These are phyloP conservation scores for Eimeria falciformis DNA, from an alignment of 169 alveolate species.

Conservation along the genomic window DNA sequence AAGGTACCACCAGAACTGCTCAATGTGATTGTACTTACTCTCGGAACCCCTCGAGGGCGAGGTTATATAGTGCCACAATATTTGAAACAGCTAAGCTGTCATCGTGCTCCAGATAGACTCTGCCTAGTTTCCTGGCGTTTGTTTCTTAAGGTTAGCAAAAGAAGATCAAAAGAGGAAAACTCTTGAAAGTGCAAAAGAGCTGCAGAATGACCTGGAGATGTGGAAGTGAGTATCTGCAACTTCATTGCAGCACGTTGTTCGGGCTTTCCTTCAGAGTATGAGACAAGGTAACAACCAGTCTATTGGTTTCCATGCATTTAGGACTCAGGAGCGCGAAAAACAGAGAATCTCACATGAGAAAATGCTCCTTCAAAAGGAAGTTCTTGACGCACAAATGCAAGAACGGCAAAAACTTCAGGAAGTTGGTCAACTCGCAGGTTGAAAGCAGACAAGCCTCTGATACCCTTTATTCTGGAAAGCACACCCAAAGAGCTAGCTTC, in stretches of 20 bases:
- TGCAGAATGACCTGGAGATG: conserved; percentile 48
- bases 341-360: conserved; percentile 36
- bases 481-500: no score
- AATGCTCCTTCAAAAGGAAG: conserved; percentile 67
- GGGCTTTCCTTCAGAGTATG: neutral
- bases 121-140: no score
- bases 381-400: conserved; percentile 68
- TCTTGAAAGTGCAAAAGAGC: conserved; percentile 59
- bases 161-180: conserved; percentile 30
- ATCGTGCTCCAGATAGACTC: neutral
- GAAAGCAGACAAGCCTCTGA: no score
- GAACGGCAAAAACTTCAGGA: conserved; percentile 59
- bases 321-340: conserved; percentile 58
- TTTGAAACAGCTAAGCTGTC: neutral
- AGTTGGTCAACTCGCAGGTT: no score
- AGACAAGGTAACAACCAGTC: neutral
- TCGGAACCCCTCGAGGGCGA: no score
- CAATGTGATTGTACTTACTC: no score
- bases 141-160: conserved; percentile 45
- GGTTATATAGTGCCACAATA: no score
- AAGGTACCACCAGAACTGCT: conserved; percentile 10
- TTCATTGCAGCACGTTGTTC: neutral
- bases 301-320: neutral
- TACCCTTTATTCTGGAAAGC: no score
- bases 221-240: conserved; percentile 40